These are phyloP conservation scores for Phellinidium pouzarii DNA, from an alignment of 1,284 basidiomycete genomes.

Conservation along the genomic window DNA sequence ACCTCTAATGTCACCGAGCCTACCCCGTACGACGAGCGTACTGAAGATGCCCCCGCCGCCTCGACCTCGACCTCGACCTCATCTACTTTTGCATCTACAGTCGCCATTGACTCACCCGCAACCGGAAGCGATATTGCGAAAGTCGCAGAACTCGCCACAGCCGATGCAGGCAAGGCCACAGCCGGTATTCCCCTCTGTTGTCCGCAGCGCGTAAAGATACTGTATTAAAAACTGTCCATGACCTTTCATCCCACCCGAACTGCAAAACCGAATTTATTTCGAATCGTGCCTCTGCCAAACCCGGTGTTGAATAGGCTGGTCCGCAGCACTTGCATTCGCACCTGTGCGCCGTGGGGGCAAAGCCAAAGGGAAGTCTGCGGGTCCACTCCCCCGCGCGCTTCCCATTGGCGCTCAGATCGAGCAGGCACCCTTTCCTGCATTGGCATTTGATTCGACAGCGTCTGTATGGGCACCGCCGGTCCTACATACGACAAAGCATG, in stretches of 20 bases:
- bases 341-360: constrained; percentile 54
- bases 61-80: background rate
- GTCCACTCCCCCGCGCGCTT: constrained; percentile 37
- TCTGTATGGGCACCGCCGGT: constrained; percentile 66
- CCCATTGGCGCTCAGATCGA: constrained; percentile 51
- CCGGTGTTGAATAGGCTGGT: constrained; percentile 56
- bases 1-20: constrained; percentile 28
- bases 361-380: constrained; percentile 47
- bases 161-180: constrained; percentile 50
- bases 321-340: constrained; percentile 79
- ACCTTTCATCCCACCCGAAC: constrained; percentile 28
- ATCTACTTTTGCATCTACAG: background rate
- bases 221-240: constrained; percentile 25
- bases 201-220: constrained; percentile 35
- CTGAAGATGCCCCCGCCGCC: constrained; percentile 1
- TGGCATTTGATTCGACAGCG: constrained; percentile 52
- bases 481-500: constrained; percentile 34
- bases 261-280: constrained; percentile 33
- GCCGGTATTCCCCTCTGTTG: constrained; percentile 63
- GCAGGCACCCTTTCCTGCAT: constrained; percentile 22
- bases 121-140: constrained; percentile 11
- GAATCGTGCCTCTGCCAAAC: background rate
- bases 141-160: constrained; percentile 27
- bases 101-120: background rate
- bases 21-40: background rate